Percentiles rank a stretch among this genome's conserved stretches.
phyloP scores from a whole-genome alignment of 2,329 filamentous ascomycete species.

The Microcyclosporella mali region DNA sequence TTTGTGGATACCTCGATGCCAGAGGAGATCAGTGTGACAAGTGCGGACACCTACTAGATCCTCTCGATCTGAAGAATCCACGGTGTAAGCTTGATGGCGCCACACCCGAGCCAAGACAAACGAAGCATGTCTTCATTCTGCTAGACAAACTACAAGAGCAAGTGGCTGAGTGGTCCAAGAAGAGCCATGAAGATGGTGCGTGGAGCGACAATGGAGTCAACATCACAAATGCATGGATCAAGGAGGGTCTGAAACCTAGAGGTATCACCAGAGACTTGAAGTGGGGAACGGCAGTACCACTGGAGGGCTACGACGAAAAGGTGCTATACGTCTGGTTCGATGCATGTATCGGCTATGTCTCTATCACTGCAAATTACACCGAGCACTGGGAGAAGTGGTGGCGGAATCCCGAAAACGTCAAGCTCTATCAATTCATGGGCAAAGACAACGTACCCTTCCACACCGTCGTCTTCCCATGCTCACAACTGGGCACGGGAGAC shows the following conservation, averaged over 20 bases:
- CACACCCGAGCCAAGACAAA: conserved; percentile 70
- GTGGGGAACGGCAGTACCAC: conserved; percentile 67
- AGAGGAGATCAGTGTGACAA: conserved; percentile 51
- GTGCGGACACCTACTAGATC: conserved; percentile 44
- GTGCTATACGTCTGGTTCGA: conserved; percentile 95
- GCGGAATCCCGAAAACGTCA: conserved; percentile 80
- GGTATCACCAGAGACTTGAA: conserved; percentile 89
- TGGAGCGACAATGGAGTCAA: conserved; percentile 71
- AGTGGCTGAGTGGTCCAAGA: conserved; percentile 70
- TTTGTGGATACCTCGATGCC: conserved; percentile 54
- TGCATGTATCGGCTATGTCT: conserved; percentile 90
- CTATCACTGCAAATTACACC: conserved; percentile 86
- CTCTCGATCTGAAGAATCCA: conserved; percentile 64
- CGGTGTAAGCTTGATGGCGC: conserved; percentile 77
- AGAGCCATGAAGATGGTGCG: conserved; percentile 64
- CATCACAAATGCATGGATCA: conserved; percentile 76
- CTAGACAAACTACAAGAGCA: conserved; percentile 75
- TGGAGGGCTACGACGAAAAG: conserved; percentile 61
- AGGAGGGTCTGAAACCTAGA: conserved; percentile 75
- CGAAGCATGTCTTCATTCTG: conserved; percentile 85
- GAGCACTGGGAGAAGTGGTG: conserved; percentile 91
- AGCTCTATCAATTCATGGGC: conserved; percentile 92
- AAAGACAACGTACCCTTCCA: conserved; percentile 88
- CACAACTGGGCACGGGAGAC: conserved; percentile 74
- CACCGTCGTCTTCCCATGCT: conserved; percentile 84